A percentile compares a stretch with the other conserved stretches of the same genome.
These are phyloP conservation scores for Metarhizium brunneum DNA, from an alignment of 2,329 filamentous ascomycete genomes.

Conservation along the genomic window DNA sequence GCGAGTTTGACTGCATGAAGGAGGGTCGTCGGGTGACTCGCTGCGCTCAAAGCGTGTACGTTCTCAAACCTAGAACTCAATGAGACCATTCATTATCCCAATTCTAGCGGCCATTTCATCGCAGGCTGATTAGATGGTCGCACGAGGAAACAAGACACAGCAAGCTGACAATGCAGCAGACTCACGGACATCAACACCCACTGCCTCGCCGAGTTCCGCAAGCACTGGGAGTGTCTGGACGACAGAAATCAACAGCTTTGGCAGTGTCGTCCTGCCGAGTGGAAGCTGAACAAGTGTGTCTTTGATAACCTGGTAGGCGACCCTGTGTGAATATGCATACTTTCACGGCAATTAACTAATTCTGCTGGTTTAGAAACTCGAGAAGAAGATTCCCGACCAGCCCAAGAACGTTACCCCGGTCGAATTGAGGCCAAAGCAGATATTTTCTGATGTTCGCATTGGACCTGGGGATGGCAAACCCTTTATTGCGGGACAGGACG, in stretches of 20 bases:
- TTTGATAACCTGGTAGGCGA: slow-evolving; percentile 83
- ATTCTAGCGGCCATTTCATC: not conserved
- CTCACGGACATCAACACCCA: slow-evolving; percentile 93
- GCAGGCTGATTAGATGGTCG: not conserved
- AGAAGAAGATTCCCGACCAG: slow-evolving; percentile 70
- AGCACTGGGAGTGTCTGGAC: slow-evolving; percentile 92
- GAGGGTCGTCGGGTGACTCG: slow-evolving; percentile 94
- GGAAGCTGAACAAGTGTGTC: slow-evolving; percentile 89
- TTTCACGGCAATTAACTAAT: not conserved
- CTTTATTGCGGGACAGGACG: slow-evolving; percentile 26
- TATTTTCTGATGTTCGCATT: slow-evolving; percentile 47
- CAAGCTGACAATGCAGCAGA: slow-evolving; percentile 33
- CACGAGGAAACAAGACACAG: not conserved
- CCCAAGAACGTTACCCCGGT: slow-evolving; percentile 62
- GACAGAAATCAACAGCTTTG: slow-evolving; percentile 97
- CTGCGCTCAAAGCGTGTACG: slow-evolving; percentile 93
- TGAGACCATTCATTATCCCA: not conserved
- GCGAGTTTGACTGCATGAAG: slow-evolving; percentile 90
- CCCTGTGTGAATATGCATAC: not conserved
- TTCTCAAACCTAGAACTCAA: slow-evolving; percentile 17
- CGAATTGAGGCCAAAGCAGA: slow-evolving; percentile 59
- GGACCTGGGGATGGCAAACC: slow-evolving; percentile 33
- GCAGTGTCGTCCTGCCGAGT: slow-evolving; percentile 84
- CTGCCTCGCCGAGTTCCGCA: slow-evolving; percentile 83
- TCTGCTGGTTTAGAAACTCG: slow-evolving; percentile 51